phyloP scores from a whole-genome alignment of 2,329 filamentous ascomycete genomes.

The Fusarium azukiicola region DNA sequence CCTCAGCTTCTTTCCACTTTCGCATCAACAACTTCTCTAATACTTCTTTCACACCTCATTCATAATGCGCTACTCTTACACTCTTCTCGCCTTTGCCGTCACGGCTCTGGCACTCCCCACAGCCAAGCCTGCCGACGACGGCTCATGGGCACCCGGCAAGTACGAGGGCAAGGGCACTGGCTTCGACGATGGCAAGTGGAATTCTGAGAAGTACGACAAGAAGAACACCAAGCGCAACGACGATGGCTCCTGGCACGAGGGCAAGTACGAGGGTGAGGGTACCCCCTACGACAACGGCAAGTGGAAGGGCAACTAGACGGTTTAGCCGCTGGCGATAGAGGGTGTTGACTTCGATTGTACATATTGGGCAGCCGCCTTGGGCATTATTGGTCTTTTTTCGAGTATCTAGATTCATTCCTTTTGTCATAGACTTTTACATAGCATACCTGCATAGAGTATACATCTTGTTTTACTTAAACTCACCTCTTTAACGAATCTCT shows the following conservation, averaged over 20 bases:
- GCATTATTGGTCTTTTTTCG: not conserved
- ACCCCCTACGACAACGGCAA: constrained; percentile 26
- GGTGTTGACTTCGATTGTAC: not conserved
- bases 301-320: constrained; percentile 15
- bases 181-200: constrained; percentile 29
- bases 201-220: constrained; percentile 16
- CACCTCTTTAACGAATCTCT: no score
- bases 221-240: constrained; percentile 22
- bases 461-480: not conserved
- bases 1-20: not conserved
- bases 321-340: not conserved
- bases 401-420: constrained; percentile 4
- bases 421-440: not conserved
- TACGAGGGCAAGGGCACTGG: constrained; percentile 39
- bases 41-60: not conserved
- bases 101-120: constrained; percentile 50
- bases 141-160: constrained; percentile 33
- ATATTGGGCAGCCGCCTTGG: constrained; percentile 1
- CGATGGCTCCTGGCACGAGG: constrained; percentile 38
- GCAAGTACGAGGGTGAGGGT: constrained; percentile 30
- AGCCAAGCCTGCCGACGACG: constrained; percentile 38
- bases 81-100: constrained; percentile 48
- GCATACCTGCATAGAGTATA: constrained; percentile 3
- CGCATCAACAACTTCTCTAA: not conserved
- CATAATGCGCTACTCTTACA: constrained; percentile 50